These are phyloP conservation scores for Eucalyptus virginea DNA, from an alignment of 345 rosid species.

Conservation along the genomic window DNA sequence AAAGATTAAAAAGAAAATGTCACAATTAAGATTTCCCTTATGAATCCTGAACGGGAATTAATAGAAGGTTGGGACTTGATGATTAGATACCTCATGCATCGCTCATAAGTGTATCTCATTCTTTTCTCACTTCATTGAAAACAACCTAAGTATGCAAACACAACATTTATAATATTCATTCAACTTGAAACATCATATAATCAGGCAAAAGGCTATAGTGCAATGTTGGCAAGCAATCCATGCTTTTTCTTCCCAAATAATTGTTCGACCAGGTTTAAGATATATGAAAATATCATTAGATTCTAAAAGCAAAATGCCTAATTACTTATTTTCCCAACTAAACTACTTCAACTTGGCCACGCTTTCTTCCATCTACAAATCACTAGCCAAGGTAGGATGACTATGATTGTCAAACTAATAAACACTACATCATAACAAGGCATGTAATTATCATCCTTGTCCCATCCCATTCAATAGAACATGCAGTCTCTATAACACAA, in stretches of 20 bases:
- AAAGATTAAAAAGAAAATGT: too few species aligned
- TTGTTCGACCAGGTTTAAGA: fast-evolving
- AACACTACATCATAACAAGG: too few species aligned
- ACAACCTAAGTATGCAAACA: background rate
- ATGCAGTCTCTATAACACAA: background rate
- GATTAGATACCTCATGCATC: background rate
- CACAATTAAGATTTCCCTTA: background rate
- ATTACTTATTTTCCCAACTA: too few species aligned
- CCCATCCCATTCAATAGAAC: background rate
- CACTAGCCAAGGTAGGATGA: too few species aligned
- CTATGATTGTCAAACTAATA: too few species aligned
- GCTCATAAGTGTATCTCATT: background rate
- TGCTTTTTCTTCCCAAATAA: background rate
- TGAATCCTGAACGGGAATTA: background rate
- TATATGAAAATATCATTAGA: background rate
- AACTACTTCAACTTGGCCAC: background rate
- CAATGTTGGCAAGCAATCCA: background rate
- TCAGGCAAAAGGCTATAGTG: background rate
- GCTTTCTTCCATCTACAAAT: background rate
- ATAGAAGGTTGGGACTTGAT: background rate
- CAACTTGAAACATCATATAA: too few species aligned
- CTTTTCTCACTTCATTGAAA: background rate
- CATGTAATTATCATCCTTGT: too few species aligned
- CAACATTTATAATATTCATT: background rate
- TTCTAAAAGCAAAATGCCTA: background rate